Base-by-base conservation (phyloP, 306 rosid species). In the Calophaca sinica region DNA sequence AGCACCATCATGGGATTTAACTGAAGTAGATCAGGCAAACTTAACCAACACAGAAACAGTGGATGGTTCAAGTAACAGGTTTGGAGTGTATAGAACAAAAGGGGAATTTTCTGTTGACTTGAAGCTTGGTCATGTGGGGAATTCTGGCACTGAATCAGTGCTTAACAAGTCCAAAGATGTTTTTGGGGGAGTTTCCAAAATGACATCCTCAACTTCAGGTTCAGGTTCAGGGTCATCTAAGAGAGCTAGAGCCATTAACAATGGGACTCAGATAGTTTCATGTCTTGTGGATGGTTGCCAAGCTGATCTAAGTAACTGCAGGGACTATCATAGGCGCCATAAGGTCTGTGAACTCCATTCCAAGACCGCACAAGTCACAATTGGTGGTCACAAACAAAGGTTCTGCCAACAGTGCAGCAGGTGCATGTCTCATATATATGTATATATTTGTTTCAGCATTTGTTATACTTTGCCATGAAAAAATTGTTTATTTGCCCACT, bases 381-480 rank as follows among this genome's bases (percentile, higher is more conserved):
- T 94, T 76, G 82, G 72, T 6, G 99, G 99, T 69, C 89, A 81
- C 5, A 91, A 87, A 48, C 97, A 94, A 84, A 84, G 99, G 78
- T 94, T 94, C 83, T 94, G 97, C 88, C 99, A 94, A 78, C 99
- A 94, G 79, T 94, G 99, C 77, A 94, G 99, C 91, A 94, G 99
- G 99, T 96, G 59, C 55, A 20, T 75, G 33, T 72, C 2, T 61
- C 70, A 33, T 33, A 33, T 20, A 20, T 20, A 20, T 20, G 26
- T 20, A 7, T 44, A 15, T 46, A 32, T 0, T 42, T 42, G 48
- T 38, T 8, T 62, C 46, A 41, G 35, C 9, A 2, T 61, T n/a
- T 65, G 9, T 52, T 41, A 1, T 62, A 6, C 4, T 6, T 31
- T 78, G 15, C 48, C 32, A 32, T 73, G 35, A 49, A 63, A 48